Percentiles rank a stretch among this genome's conserved stretches.
Conservation (phyloP, 306 rosid species). For the Senna tora region DNA sequence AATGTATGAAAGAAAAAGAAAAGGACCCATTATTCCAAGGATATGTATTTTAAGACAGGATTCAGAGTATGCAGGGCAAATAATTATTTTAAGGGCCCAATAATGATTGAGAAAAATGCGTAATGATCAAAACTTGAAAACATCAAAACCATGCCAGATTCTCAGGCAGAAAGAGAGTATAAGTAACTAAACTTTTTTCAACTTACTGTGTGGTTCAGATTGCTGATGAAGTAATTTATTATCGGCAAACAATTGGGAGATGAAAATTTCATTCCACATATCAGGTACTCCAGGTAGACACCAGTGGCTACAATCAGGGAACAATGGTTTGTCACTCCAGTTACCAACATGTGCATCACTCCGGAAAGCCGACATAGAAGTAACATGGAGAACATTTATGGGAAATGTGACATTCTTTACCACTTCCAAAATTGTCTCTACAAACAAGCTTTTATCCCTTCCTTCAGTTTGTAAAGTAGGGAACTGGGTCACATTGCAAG, state of each 20-base stretch:
- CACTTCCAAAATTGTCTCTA: constrained; percentile 58
- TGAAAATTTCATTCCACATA: constrained; percentile 76
- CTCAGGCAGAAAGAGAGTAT: neutral
- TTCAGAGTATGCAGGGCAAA: neutral
- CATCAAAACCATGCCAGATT: constrained; percentile 22
- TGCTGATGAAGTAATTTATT: constrained; percentile 38
- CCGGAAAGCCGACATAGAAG: constrained; percentile 76
- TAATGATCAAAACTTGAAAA: neutral
- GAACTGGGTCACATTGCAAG: constrained; percentile 57
- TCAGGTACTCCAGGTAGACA: constrained; percentile 90
- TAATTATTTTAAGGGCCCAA: constrained; percentile 20
- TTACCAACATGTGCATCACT: constrained; percentile 81
- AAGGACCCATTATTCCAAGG: neutral
- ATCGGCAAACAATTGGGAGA: constrained; percentile 54
- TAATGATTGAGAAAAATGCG: neutral
- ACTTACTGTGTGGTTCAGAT: constrained; percentile 43
- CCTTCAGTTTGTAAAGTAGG: constrained; percentile 55
- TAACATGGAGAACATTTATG: constrained; percentile 60
- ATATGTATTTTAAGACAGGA: neutral
- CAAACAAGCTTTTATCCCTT: constrained; percentile 53
- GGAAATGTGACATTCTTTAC: constrained; percentile 55
- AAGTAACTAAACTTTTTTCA: constrained; percentile 8
- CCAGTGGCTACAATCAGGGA: constrained; percentile 87
- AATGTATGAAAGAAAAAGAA: too few relatives aligned
- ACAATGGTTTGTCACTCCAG: constrained; percentile 65